These are phyloP conservation scores for Candida broadrunensis DNA, from an alignment of 805 yeast genomes.

Conservation along the genomic window DNA sequence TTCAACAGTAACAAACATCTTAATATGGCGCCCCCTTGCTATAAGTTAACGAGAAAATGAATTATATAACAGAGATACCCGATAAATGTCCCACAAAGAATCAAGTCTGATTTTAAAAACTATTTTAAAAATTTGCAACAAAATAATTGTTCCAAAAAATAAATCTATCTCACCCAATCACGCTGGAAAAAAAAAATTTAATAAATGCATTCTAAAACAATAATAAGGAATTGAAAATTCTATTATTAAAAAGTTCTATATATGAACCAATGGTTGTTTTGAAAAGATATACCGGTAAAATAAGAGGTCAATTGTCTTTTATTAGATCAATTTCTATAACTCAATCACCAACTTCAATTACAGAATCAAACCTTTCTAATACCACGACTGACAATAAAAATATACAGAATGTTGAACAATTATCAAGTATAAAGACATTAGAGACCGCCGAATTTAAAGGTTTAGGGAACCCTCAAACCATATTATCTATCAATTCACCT, in stretches of 20 bases:
- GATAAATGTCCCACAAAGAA: no score
- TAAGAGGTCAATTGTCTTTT: constrained; percentile 1
- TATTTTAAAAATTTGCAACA: no score
- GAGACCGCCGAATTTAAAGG: constrained; percentile 24
- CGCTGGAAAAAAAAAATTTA: not conserved
- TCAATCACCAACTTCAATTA: constrained; percentile 5
- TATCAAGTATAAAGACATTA: constrained; percentile 14
- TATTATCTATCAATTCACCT: constrained; percentile 49
- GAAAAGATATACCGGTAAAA: not conserved
- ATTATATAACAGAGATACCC: no score
- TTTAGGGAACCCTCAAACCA: constrained; percentile 19
- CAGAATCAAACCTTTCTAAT: constrained; percentile 2
- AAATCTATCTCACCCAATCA: not conserved
- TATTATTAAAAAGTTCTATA: no score
- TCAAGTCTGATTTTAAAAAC: no score
- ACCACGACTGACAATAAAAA: constrained; percentile 8
- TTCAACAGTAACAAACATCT: no score
- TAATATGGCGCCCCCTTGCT: no score
- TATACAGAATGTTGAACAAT: constrained; percentile 10
- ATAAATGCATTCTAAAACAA: no score
- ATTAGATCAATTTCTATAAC: constrained; percentile 9
- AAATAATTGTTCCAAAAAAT: not conserved
- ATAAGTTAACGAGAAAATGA: no score
- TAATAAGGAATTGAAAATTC: no score
- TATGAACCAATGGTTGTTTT: no score